Evolutionary conservation across 2,329 filamentous ascomycete genomes (phyloP), one percentile per base, ranked within the genome.

Genomic region (Keithomyces neogunnii): DNA sequence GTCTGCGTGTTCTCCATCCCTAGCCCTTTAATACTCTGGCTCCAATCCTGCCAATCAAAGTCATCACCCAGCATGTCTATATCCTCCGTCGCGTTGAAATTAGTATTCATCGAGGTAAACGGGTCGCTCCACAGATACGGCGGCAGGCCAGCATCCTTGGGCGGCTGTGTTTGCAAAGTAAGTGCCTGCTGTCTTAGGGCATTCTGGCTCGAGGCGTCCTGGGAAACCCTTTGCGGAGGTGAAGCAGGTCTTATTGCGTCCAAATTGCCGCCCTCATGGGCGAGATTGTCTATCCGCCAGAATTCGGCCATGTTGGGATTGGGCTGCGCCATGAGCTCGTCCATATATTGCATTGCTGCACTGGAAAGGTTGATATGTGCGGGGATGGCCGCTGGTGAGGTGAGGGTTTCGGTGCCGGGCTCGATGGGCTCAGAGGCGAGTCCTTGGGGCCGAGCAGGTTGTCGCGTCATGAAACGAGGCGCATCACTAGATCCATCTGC

Each of bases 41-140:
- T 71, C 71, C 74, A 77, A 51, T 70, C 69, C 47, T 75, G 70
- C 74, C 74, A 77, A 55, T 76, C 69, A 52, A 76, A 76, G 5
- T 70, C 66, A 3, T 67, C 65, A 2, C 72, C 71, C 52, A 69
- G 58, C 59, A 72, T 68, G 36, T 72, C 71, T 43, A 66, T 57
- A 29, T 71, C 67, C 5, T 55, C 42, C 30, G 57, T 48, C 19
- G 61, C 60, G 33, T 64, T 63, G 32, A 65, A 62, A 35, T 56
- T 61, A 11, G 58, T 54, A 44, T 66, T 64, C 49, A 61, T 57
- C 3, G 57, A 53, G 13, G 63, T 60, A 48, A 66, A 69, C 3
- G 60, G 57, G 28, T 66, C 63, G 3, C 66, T 55, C 74, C 74
- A 77, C 4, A 74, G 56, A 60, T 69, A 74, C 0, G 72, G 68